These are phyloP conservation scores for Metrosideros polymorpha DNA, from an alignment of 441 rosid species.

Conservation along the genomic window DNA sequence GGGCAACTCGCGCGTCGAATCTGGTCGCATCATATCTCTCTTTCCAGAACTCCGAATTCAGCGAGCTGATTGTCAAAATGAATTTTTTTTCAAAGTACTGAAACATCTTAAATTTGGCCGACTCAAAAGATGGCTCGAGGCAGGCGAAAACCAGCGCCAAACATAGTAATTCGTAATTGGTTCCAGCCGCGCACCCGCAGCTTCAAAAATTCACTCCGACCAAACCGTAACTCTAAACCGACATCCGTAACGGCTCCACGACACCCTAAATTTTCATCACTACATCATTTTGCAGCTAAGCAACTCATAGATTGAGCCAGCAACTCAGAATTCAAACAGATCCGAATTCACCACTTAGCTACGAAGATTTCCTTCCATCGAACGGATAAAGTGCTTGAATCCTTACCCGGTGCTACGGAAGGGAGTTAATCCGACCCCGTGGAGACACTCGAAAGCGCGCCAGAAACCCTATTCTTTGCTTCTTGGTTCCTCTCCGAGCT, in stretches of 20 bases:
- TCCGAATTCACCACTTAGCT: not conserved
- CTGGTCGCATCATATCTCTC: not conserved
- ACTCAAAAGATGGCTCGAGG: not conserved
- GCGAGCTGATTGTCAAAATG: not conserved
- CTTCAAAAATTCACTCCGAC: not conserved
- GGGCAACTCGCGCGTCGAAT: not conserved
- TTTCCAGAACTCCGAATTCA: rapidly evolving
- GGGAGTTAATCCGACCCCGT: no score
- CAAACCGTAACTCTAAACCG: not conserved
- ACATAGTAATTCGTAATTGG: not conserved
- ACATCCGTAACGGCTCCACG: not conserved
- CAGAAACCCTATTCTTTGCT: no score
- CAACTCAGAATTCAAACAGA: not conserved
- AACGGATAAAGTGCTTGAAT: not conserved
- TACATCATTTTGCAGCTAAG: no score
- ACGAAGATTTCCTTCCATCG: not conserved
- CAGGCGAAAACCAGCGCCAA: not conserved
- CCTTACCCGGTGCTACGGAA: no score
- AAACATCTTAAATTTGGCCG: not conserved
- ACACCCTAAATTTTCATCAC: no score
- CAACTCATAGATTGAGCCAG: not conserved
- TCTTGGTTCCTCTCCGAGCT: not conserved
- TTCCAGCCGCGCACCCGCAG: not conserved
- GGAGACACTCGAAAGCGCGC: no score
- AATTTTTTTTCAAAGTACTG: not conserved